Evolutionary conservation across 306 rosid genomes (phyloP).

Genomic region (Rosa chinensis): DNA sequence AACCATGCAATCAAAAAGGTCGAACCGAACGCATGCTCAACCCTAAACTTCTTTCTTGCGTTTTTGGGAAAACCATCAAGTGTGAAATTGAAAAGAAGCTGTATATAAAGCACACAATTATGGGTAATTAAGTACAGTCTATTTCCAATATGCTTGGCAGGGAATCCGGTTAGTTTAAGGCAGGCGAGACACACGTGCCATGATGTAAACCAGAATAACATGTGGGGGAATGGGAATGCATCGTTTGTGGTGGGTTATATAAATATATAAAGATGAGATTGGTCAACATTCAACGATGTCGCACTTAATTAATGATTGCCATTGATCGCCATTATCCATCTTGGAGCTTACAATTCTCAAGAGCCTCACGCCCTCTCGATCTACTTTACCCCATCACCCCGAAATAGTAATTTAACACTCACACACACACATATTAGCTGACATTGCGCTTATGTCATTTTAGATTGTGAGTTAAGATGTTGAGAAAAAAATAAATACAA

Average conservation of each 20-base stretch:
- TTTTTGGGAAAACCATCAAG: not conserved
- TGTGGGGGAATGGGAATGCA: constrained; percentile 5
- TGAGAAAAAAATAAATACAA: too few species aligned
- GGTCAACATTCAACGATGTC: constrained; percentile 18
- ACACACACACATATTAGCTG: too few species aligned
- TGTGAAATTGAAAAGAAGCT: not conserved
- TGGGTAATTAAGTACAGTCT: not conserved
- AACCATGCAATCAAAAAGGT: not conserved
- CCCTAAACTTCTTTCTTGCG: not conserved
- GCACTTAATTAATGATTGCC: not conserved
- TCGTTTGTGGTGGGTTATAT: not conserved
- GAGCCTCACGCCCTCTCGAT: not conserved
- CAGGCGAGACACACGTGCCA: constrained; percentile 37
- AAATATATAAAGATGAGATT: not conserved
- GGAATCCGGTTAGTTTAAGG: constrained; percentile 20
- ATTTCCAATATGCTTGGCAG: not conserved
- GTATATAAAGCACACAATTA: not conserved
- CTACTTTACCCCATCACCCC: not conserved
- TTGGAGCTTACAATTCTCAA: not conserved
- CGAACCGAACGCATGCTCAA: not conserved
- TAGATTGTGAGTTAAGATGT: not conserved
- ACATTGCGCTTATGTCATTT: too few species aligned
- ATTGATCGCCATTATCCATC: not conserved
- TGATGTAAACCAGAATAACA: constrained; percentile 14
- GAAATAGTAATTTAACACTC: too few species aligned